phyloP scores from a whole-genome alignment of 768 basidiomycete species.

The Mycena rosella region DNA sequence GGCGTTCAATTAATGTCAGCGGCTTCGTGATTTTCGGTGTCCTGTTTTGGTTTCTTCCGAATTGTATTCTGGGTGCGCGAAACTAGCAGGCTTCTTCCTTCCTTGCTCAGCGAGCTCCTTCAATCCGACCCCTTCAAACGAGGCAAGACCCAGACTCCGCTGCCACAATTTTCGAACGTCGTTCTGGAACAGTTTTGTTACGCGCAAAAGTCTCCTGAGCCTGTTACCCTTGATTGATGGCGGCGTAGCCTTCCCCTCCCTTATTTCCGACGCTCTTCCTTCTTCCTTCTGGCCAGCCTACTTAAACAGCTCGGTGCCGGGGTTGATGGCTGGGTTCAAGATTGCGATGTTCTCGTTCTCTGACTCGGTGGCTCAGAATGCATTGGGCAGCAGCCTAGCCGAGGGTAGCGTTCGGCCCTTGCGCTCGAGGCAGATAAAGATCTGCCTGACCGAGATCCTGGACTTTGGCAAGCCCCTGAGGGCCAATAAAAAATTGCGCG shows the following conservation, averaged over 20 bases:
- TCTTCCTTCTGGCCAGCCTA: background rate
- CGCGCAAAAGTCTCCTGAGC: background rate
- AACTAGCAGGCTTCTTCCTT: no score
- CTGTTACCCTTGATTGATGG: slow-evolving; percentile 3
- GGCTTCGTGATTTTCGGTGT: no score
- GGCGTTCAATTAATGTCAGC: background rate
- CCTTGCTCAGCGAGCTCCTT: no score
- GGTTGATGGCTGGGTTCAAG: background rate
- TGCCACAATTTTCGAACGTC: no score
- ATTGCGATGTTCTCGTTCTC: background rate
- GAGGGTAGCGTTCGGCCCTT: no score
- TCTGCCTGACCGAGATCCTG: background rate
- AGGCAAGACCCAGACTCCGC: no score
- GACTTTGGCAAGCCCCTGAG: background rate
- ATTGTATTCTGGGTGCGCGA: no score
- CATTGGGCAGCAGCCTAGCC: no score
- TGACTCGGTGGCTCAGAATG: background rate
- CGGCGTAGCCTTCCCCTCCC: background rate
- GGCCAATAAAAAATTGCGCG: background rate
- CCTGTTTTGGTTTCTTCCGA: no score
- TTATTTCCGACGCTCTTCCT: background rate
- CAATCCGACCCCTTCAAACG: no score
- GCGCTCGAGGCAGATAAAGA: no score
- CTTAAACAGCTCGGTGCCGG: slow-evolving; percentile 13
- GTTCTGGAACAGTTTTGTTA: slow-evolving; percentile 3